Percentiles rank a stretch among this genome's conserved stretches.
Conservation (phyloP, 257 asterid genomes). For the Salvia miltiorrhiza region DNA sequence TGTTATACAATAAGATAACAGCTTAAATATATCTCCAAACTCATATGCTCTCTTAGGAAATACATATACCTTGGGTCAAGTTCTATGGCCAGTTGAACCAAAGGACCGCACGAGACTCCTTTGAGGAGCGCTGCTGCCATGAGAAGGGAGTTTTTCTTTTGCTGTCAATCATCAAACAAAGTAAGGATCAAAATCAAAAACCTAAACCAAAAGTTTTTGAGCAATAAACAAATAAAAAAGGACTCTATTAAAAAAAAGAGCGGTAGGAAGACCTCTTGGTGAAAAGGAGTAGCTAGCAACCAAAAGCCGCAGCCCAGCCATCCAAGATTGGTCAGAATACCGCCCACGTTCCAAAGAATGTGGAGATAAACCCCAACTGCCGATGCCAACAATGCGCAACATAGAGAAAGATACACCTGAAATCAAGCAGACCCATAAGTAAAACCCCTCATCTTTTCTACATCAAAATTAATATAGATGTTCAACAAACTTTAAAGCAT, state of each 20-base stretch:
- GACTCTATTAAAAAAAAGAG: neutral
- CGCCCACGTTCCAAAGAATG: constrained; percentile 86
- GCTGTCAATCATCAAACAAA: constrained; percentile 37
- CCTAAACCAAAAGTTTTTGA: neutral
- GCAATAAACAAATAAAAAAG: neutral
- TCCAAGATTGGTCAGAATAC: constrained; percentile 66
- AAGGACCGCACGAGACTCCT: constrained; percentile 86
- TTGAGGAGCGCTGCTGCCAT: constrained; percentile 79
- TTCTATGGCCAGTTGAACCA: constrained; percentile 64
- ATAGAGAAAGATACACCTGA: constrained; percentile 86
- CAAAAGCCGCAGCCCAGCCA: constrained; percentile 61
- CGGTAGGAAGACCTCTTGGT: constrained; percentile 51
- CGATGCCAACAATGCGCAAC: constrained; percentile 77
- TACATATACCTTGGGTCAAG: constrained; percentile 66
- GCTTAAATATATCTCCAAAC: neutral
- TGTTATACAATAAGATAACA: neutral
- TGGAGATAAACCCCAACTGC: constrained; percentile 88
- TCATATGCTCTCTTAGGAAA: neutral
- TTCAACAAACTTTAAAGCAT: neutral
- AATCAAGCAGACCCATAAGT: constrained; percentile 2
- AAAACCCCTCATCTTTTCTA: neutral
- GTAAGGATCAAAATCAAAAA: neutral
- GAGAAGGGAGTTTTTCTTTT: constrained; percentile 66
- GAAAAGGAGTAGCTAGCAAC: constrained; percentile 55
- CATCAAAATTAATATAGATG: neutral